A percentile compares a stretch with the other conserved stretches of the same genome.
These are phyloP conservation scores for Medicago arabica DNA, from an alignment of 306 rosid genomes.

Conservation along the genomic window DNA sequence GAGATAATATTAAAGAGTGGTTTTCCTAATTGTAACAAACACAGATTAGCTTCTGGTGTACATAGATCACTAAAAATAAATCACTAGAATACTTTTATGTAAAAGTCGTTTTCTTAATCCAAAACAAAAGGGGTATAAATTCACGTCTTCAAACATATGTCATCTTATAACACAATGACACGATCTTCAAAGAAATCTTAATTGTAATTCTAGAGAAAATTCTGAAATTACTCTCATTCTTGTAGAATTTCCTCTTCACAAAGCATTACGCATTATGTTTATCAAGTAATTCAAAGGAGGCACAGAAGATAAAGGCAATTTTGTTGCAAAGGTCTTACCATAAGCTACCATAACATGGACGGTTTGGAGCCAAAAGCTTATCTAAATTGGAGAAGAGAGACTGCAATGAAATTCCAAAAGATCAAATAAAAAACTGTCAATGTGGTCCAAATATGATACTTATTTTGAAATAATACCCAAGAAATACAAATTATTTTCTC, in stretches of 20 bases:
- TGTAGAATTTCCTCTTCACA: constrained; percentile 9
- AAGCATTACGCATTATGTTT: background rate
- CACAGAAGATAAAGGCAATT: constrained; percentile 17
- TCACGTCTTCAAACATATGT: constrained; percentile 26
- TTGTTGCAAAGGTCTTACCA: constrained; percentile 60
- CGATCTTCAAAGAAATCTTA: constrained; percentile 28
- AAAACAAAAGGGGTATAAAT: background rate
- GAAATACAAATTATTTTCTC: constrained; percentile 6
- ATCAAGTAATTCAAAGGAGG: background rate
- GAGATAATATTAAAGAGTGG: background rate
- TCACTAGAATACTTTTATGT: background rate
- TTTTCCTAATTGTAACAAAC: background rate
- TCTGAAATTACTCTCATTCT: background rate
- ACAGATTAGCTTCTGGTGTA: background rate
- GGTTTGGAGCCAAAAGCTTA: constrained; percentile 75
- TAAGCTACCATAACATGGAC: constrained; percentile 82
- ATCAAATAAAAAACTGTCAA: constrained; percentile 16
- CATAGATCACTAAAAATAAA: background rate
- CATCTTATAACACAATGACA: background rate
- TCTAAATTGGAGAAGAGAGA: constrained; percentile 77
- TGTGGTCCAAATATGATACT: background rate
- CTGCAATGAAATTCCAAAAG: constrained; percentile 62
- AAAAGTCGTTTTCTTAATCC: background rate
- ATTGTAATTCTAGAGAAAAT: constrained; percentile 16
- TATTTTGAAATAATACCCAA: constrained; percentile 27